Evolutionary conservation across 179 eudicot genomes (phyloP), one percentile per base, ranked within the genome.

Genomic region (Silene noctiflora): DNA sequence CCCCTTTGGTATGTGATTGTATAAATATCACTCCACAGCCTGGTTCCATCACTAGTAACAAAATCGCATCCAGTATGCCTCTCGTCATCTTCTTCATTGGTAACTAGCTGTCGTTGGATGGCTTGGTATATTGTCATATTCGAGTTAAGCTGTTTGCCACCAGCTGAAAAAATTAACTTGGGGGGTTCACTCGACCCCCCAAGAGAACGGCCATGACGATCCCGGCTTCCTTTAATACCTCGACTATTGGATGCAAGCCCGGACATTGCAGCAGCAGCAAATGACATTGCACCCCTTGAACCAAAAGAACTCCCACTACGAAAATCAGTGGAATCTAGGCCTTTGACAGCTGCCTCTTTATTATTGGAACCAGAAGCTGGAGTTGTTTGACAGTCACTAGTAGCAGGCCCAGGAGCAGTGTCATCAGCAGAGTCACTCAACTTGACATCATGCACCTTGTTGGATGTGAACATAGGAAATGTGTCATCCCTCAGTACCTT

Each of bases 191-290:
- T 84, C 5, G 95, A 86, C 58, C 89, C 88, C 79, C 78, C 81
- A 56, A 90, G 81, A 39, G 89, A 88, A 39, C 91, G 94, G 11
- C 96, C 98, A 4, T 84, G 86, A 31, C 89, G 85, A 80, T 95
- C 96, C 77, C 97, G 86, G 69, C 84, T 84, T 75, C 89, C 96
- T 80, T 92, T 87, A 22, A 89, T 78, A 56, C 94, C 98, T 84
- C 96, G 84, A 60, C 90, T 89, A 81, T 88, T 96, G 27, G 99
- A 88, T 61, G 94, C 86, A 79, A 96, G 91, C 64, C 99, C 99
- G 76, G 96, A 93, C 98, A 96, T 96, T 60, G 99, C 97, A 75
- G 99, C 96, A 70, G 99, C 99, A 71, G 99, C 98, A 89, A 93
- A 96, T 58, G 99, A 93, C 98, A 96, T 90, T 71, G 97, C 91